phyloP scores from a whole-genome alignment of 495 filamentous ascomycete species.

The Letharia columbiana region DNA sequence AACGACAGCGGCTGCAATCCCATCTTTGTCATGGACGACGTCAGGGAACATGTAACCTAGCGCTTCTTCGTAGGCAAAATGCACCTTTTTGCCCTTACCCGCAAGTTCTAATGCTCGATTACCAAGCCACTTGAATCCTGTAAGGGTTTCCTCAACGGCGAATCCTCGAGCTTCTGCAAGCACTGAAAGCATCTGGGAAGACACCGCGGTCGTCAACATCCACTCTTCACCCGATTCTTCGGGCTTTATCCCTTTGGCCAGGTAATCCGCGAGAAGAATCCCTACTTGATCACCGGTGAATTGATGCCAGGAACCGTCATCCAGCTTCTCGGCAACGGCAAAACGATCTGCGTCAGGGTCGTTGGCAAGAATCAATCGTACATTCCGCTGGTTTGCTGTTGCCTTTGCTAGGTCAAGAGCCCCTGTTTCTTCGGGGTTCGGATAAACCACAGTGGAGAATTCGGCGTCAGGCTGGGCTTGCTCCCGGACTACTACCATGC shows the following conservation, averaged over 20 bases:
- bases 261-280: conserved; percentile 48
- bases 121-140: conserved; percentile 70
- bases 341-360: conserved; percentile 71
- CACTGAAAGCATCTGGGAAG: conserved; percentile 53
- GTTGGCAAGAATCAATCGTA: conserved; percentile 52
- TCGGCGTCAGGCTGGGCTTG: conserved; percentile 55
- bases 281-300: conserved; percentile 67
- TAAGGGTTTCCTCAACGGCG: conserved; percentile 55
- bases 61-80: conserved; percentile 65
- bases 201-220: conserved; percentile 58
- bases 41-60: conserved; percentile 65
- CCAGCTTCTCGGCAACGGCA: conserved; percentile 53
- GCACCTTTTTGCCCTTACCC: conserved; percentile 41
- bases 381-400: conserved; percentile 42
- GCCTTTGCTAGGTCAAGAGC: conserved; percentile 56
- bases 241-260: conserved; percentile 17
- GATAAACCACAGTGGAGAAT: conserved; percentile 62
- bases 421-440: conserved; percentile 64
- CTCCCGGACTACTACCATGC: conserved; percentile 37
- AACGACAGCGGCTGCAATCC: conserved; percentile 55
- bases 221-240: conserved; percentile 27
- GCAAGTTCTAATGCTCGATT: conserved; percentile 39
- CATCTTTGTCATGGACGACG: conserved; percentile 63
- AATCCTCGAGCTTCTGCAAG: conserved; percentile 50
- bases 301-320: conserved; percentile 46